Percentiles rank a stretch among this genome's conserved stretches.
Conservation (phyloP, 2,329 filamentous ascomycete genomes). For the Colletotrichum liaoningense region DNA sequence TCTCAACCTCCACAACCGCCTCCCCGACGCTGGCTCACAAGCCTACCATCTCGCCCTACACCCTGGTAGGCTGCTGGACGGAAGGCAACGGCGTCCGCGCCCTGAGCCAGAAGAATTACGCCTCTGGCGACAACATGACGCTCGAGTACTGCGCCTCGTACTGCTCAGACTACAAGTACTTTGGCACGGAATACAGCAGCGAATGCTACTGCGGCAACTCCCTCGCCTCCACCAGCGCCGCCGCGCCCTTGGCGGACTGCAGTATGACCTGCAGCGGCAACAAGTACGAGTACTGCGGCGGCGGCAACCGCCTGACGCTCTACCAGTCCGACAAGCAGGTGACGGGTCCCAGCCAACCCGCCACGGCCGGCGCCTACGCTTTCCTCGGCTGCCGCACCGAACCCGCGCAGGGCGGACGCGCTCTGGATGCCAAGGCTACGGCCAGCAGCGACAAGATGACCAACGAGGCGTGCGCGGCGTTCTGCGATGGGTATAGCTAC, state of each 20-base stretch:
- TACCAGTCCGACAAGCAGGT: conserved; percentile 45
- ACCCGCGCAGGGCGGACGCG: conserved; percentile 44
- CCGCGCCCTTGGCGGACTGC: conserved; percentile 46
- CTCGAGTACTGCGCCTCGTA: conserved; percentile 47
- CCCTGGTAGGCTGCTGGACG: conserved; percentile 54
- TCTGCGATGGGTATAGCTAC: conserved; percentile 45
- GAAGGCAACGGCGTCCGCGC: conserved; percentile 50
- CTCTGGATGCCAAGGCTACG: conserved; percentile 42
- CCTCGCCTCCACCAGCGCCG: conserved; percentile 41
- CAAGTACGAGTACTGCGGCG: conserved; percentile 48
- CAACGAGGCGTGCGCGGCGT: conserved; percentile 45
- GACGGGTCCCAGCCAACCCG: conserved; percentile 45
- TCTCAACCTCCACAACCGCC: conserved; percentile 31
- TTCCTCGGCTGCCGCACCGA: conserved; percentile 52
- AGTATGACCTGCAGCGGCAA: conserved; percentile 48
- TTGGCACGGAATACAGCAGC: conserved; percentile 52
- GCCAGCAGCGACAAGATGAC: conserved; percentile 45
- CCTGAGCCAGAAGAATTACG: conserved; percentile 43
- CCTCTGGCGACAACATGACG: conserved; percentile 44
- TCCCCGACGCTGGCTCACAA: conserved; percentile 40
- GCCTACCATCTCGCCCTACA: conserved; percentile 45
- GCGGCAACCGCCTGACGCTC: conserved; percentile 46
- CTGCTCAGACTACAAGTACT: conserved; percentile 52
- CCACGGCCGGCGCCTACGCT: conserved; percentile 45
- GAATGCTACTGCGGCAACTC: conserved; percentile 54